phyloP scores from a whole-genome alignment of 768 basidiomycete genomes.

The Auricularia cornea region DNA sequence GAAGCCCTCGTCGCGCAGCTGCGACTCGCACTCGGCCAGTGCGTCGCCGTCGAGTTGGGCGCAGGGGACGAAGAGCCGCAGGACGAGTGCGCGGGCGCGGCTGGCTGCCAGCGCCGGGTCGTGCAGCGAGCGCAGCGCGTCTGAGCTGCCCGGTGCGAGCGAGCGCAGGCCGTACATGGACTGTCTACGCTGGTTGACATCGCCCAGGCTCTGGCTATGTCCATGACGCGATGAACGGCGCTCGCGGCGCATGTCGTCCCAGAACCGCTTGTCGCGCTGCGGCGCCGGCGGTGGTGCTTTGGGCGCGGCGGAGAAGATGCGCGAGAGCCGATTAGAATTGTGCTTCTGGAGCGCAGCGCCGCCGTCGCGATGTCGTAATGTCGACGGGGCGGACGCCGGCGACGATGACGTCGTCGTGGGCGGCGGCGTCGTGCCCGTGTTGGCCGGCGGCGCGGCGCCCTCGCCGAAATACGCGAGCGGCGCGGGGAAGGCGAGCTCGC shows the following conservation, averaged over 20 bases:
- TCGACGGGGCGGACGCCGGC: neutral
- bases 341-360: slow-evolving; percentile 1
- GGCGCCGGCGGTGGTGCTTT: neutral
- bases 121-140: slow-evolving; percentile 33
- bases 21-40: slow-evolving; percentile 53
- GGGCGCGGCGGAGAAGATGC: neutral
- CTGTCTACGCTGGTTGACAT: neutral
- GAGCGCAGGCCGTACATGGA: slow-evolving; percentile 7
- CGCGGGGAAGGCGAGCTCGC: slow-evolving; percentile 66
- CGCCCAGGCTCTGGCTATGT: neutral
- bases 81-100: slow-evolving; percentile 58
- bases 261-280: neutral
- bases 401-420: neutral
- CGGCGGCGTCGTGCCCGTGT: neutral
- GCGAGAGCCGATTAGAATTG: neutral
- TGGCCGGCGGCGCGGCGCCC: neutral
- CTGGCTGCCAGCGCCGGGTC: slow-evolving; percentile 54
- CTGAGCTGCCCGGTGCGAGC: slow-evolving; percentile 5
- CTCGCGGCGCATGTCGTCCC: neutral
- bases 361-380: neutral
- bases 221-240: neutral
- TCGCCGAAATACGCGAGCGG: slow-evolving; percentile 46
- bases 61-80: slow-evolving; percentile 71
- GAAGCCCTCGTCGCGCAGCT: slow-evolving; percentile 56
- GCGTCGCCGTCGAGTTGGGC: slow-evolving; percentile 36